Evolutionary conservation across 495 filamentous ascomycete genomes (phyloP), one percentile per base, ranked within the genome.

Genomic region (Hyaloscypha variabilis): DNA sequence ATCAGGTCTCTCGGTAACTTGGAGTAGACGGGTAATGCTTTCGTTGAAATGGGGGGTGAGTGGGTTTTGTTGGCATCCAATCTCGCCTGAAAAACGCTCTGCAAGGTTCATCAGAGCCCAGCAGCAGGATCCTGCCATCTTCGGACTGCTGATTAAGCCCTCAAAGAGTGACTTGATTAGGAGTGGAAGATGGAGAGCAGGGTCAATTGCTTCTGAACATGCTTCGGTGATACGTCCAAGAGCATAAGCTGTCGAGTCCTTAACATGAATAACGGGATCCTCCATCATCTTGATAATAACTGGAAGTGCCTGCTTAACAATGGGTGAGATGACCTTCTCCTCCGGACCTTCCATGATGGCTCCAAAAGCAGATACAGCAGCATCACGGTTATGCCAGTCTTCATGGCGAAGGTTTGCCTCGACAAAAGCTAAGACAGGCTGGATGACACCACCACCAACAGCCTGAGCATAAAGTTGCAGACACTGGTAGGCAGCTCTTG

Each of bases 51-150:
- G 91, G 73, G 88, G 89, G 2, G 93, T 94, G 51, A 99, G 81
- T 59, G 93, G 87, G 77, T 97, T 98, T 62, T 88, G 85, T 64
- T 89, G 79, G 29, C 86, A 87, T 28, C 91, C 91, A 51, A 77
- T 73, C 31, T 97, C 93, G 24, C 91, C 91, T 19, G 91, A 90
- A 74, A 98, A 99, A 31, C 93, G 88, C 71, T 98, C 95, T 26
- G 94, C 94, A 65, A 99, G 87, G 74, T 97, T 99, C 94, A 99
- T 99, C 66, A 99, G 79, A 39, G 95, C 93, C 94, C 96, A 98
- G 79, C 95, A 99, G 85, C 96, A 98, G 23, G 96, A 98, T 63
- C 90, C 88, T 52, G 95, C 95, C 87, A 99, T 98, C 82, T 96
- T 97, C 50, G 94, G 89, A 74, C 91, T 94, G 79, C 91, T 96